Base-by-base conservation (phyloP, 176 grass and related monocot species). In the Themeda triandra region DNA sequence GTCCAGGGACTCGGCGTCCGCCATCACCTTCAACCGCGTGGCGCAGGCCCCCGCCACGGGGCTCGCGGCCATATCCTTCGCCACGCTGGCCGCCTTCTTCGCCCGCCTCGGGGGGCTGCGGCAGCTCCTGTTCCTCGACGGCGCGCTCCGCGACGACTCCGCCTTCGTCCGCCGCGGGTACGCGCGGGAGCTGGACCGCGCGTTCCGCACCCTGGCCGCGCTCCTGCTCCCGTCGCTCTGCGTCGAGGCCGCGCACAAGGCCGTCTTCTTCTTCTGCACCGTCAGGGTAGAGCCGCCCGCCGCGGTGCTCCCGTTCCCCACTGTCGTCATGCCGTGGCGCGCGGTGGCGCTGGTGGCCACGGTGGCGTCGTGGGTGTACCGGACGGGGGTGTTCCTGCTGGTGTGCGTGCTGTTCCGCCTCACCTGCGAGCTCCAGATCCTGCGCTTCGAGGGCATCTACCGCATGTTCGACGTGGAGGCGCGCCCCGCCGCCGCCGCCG, bases 341-440 rank as follows among this genome's bases (percentile, higher is more conserved):
- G 79, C 81, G 36, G 28, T 90, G 59, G 85, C 90, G 27, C 87
- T 94, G 71, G 46, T 86, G 3, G 88, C 88, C 18, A 93, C 85
- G 60, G 71, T 98, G 51, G 77, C 76, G 63, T 93, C 96, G 63
- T 98, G 96, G 96, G 89, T 95, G 63, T 98, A 98, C 83, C 78
- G 91, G 18, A 95, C 96, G 32, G 91, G 75, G 67, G 86, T 95
- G 74, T 95, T 98, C 79, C 86, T 98, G 62, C 89, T 98, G 14
- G 91, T 98, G 33, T 95, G 93, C 83, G 96, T 95, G 81, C 87
- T 98, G 68, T 95, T 95, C 91, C 86, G 96, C 10, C 93, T 98
- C 82, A 98, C 96, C 21, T 98, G 96, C 92, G 91, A 94, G 91
- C 93, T 98, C 63, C 96, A 98, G 91, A 98, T 92, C 76, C 93